A percentile compares a stretch with the other conserved stretches of the same genome.
phyloP scores from a whole-genome alignment of 192 early-diverging fungal genomes.

The Mortierella claussenii region DNA sequence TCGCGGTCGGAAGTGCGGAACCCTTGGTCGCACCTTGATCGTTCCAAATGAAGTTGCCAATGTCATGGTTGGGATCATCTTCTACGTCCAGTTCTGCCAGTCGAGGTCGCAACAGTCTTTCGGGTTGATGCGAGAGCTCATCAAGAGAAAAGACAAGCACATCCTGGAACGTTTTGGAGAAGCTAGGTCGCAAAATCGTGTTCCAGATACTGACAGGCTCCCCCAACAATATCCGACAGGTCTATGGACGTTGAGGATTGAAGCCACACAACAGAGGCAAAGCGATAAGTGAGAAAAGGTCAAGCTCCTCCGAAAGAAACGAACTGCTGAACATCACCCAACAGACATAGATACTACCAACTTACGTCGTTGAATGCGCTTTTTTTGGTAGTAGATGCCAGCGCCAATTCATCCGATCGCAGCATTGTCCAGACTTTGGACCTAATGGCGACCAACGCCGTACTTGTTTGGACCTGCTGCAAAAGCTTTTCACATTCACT shows the following conservation, averaged over 20 bases:
- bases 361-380: conserved; percentile 25
- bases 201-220: conserved; percentile 57
- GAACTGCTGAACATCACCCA: no score
- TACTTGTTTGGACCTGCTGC: conserved; percentile 33
- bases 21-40: conserved; percentile 6
- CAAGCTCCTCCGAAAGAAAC: no score
- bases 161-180: conserved; percentile 52
- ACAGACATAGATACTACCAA: no score
- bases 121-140: conserved; percentile 55
- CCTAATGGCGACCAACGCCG: conserved; percentile 52
- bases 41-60: conserved; percentile 39
- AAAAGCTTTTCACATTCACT: conserved; percentile 34
- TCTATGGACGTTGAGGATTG: no score
- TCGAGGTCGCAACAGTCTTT: conserved; percentile 37
- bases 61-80: conserved; percentile 46
- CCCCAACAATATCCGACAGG: conserved; percentile 48
- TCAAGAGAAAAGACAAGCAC: conserved; percentile 48
- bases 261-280: no score
- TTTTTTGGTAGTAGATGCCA: conserved; percentile 1
- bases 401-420: conserved; percentile 46
- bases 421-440: conserved; percentile 50
- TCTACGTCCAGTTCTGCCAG: conserved; percentile 42
- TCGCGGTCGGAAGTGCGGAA: conserved; percentile 19
- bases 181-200: conserved; percentile 50
- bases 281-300: not conserved